Percentiles rank a stretch among this genome's conserved stretches.
Conservation (phyloP, 805 yeast genomes). For the Teunomyces atbi region DNA sequence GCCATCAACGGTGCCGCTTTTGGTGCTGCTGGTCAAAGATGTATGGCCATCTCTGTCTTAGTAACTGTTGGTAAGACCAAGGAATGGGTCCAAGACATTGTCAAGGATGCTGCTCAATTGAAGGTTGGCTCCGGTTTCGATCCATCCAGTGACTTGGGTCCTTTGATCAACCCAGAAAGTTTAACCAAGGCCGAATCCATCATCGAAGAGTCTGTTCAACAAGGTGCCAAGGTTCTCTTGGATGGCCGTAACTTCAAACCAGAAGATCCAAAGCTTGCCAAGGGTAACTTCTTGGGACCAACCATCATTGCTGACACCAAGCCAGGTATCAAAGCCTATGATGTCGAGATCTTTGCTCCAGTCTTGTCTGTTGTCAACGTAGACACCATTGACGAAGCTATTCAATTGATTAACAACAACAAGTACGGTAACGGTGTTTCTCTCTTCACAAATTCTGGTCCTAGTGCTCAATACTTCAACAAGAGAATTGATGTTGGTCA, state of each 20-base stretch:
- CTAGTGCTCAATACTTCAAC: slow-evolving; percentile 68
- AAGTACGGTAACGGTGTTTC: slow-evolving; percentile 71
- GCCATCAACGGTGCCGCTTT: slow-evolving; percentile 74
- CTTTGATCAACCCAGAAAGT: slow-evolving; percentile 63
- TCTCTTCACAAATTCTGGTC: slow-evolving; percentile 66
- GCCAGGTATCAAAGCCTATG: slow-evolving; percentile 71
- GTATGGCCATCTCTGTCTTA: slow-evolving; percentile 74
- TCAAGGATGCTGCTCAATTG: slow-evolving; percentile 54
- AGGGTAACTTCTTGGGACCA: slow-evolving; percentile 73
- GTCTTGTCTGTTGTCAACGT: slow-evolving; percentile 62
- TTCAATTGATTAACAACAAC: slow-evolving; percentile 56
- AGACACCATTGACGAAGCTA: slow-evolving; percentile 67
- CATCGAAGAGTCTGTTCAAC: slow-evolving; percentile 52
- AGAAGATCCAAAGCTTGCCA: slow-evolving; percentile 32
- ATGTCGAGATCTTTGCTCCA: slow-evolving; percentile 77
- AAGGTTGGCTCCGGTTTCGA: slow-evolving; percentile 68
- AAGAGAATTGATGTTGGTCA: slow-evolving; percentile 71
- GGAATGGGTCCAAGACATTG: slow-evolving; percentile 62
- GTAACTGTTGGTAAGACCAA: slow-evolving; percentile 68
- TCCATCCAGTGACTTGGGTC: slow-evolving; percentile 63
- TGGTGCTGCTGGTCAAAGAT: slow-evolving; percentile 84
- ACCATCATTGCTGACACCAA: slow-evolving; percentile 60
- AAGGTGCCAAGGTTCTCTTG: slow-evolving; percentile 61
- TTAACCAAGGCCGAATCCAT: slow-evolving; percentile 54
- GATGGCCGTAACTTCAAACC: slow-evolving; percentile 59